Conservation (phyloP, 2,329 filamentous ascomycete species). For the Neofusicoccum laricinum region DNA sequence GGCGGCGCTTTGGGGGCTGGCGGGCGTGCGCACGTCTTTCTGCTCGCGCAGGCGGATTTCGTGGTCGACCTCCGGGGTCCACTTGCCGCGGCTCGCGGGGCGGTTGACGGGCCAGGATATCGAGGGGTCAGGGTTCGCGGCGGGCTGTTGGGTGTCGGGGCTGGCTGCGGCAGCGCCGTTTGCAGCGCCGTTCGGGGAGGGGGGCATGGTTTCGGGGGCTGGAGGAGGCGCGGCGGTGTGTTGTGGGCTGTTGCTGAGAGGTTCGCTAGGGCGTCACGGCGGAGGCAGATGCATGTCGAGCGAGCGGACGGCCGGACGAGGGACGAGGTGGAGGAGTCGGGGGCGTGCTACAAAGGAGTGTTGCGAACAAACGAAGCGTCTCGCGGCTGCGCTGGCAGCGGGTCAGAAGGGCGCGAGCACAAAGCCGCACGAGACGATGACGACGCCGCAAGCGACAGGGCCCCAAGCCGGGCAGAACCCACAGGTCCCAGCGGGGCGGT, state of each 20-base stretch:
- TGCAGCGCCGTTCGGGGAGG: neutral
- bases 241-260: neutral
- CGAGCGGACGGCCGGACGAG: neutral
- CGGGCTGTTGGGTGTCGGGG: neutral
- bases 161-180: neutral
- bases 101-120: conserved; percentile 32
- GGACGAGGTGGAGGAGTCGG: neutral
- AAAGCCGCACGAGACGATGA: conserved; percentile 9
- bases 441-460: conserved; percentile 2
- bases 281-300: conserved; percentile 9
- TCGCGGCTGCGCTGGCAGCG: neutral
- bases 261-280: neutral
- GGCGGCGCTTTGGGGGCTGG: conserved; percentile 18
- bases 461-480: neutral
- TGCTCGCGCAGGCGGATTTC: conserved; percentile 27
- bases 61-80: conserved; percentile 29
- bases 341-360: neutral
- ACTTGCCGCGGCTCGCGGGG: conserved; percentile 23
- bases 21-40: neutral
- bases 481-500: neutral
- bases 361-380: neutral
- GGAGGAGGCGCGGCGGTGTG: neutral
- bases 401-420: conserved; percentile 7
- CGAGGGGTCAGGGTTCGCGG: neutral
- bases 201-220: neutral